Percentiles rank a stretch among this genome's conserved stretches.
phyloP scores from a whole-genome alignment of 148 eudicot species.

The Polygonum aviculare region DNA sequence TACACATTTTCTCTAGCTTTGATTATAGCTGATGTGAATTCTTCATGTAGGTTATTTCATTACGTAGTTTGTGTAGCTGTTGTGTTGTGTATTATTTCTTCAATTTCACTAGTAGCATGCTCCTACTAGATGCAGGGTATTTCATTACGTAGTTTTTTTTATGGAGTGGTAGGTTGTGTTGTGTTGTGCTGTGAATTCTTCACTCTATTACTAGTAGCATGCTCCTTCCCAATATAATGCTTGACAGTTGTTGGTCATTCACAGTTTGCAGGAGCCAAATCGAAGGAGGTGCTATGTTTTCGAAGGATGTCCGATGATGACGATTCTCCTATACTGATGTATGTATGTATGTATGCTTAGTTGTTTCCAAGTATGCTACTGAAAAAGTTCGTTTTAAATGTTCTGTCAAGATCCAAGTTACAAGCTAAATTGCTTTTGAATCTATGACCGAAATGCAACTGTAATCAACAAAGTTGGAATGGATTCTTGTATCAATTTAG shows the following conservation, averaged over 20 bases:
- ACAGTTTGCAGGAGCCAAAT: conserved; percentile 53
- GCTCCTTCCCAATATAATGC: neutral
- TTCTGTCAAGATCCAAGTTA: neutral
- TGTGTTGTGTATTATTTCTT: no score
- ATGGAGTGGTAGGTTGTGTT: no score
- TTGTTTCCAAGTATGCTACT: neutral
- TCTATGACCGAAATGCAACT: neutral
- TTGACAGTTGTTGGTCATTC: conserved; percentile 14
- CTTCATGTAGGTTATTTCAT: conserved; percentile 59
- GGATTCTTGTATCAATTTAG: neutral
- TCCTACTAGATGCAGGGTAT: no score
- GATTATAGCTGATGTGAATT: neutral
- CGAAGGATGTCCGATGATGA: conserved; percentile 85
- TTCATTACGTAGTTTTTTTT: no score
- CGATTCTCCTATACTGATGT: conserved; percentile 46
- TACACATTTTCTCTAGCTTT: neutral
- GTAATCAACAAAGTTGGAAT: neutral
- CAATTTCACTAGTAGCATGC: no score
- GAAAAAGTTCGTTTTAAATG: neutral
- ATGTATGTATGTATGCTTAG: neutral
- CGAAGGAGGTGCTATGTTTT: conserved; percentile 59
- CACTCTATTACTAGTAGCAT: neutral
- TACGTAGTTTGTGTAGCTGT: no score
- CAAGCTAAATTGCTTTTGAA: neutral
- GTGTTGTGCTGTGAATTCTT: conserved; percentile 88